These are phyloP conservation scores for Pseudozyma sp. DNA, from an alignment of 1,284 basidiomycete genomes.

Conservation along the genomic window DNA sequence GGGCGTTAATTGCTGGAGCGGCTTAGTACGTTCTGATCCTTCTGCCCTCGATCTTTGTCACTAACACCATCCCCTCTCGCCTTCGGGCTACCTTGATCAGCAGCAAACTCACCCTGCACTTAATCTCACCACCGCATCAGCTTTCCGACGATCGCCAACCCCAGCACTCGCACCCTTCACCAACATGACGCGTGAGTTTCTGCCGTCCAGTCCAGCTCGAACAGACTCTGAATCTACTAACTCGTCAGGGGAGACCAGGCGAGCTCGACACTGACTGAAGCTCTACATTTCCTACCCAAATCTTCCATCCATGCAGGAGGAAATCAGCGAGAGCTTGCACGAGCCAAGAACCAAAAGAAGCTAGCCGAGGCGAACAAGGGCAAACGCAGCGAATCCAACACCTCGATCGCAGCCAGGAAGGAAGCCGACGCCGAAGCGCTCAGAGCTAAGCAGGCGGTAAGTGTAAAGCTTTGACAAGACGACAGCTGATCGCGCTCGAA, in stretches of 20 bases:
- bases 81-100: not conserved
- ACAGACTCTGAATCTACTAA: too few species aligned
- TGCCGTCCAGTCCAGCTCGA: too few species aligned
- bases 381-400: conserved; percentile 55
- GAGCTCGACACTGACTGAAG: too few species aligned
- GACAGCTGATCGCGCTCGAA: not conserved
- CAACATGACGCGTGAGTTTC: not conserved
- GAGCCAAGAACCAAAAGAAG: conserved; percentile 68
- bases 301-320: conserved; percentile 46
- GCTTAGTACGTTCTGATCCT: not conserved
- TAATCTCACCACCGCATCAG: too few species aligned
- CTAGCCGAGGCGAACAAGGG: conserved; percentile 60
- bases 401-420: conserved; percentile 55
- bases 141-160: too few species aligned
- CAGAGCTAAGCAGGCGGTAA: conserved; percentile 63
- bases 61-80: not conserved
- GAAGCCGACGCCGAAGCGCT: conserved; percentile 63
- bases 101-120: not conserved
- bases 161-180: too few species aligned
- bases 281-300: too few species aligned
- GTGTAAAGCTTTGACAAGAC: conserved; percentile 4
- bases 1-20: not conserved
- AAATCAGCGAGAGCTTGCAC: conserved; percentile 66
- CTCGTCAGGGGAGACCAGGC: too few species aligned
- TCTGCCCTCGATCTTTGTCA: not conserved